phyloP scores from a whole-genome alignment of 2,329 filamentous ascomycete species.

The Calonectria ilicicola region DNA sequence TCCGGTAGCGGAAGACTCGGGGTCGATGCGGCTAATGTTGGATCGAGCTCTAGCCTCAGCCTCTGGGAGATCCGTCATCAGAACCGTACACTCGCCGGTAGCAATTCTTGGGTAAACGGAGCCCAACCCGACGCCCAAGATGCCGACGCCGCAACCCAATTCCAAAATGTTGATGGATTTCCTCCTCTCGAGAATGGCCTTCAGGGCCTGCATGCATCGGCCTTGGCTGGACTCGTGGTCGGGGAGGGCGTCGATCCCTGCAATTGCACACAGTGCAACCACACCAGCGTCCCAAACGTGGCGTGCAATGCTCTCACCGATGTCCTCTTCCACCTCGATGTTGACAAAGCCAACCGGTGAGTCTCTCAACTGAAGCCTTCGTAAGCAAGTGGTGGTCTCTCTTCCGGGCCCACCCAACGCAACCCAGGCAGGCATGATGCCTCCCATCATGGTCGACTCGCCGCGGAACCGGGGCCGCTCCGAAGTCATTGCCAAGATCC shows the following conservation, averaged over 20 bases:
- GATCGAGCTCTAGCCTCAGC: slow-evolving; percentile 61
- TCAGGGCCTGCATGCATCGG: slow-evolving; percentile 46
- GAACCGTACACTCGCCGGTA: slow-evolving; percentile 47
- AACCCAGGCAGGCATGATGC: slow-evolving; percentile 59
- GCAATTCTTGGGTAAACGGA: slow-evolving; percentile 46
- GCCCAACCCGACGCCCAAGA: slow-evolving; percentile 64
- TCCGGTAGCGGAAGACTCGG: slow-evolving; percentile 26
- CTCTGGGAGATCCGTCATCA: slow-evolving; percentile 68
- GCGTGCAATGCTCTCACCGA: slow-evolving; percentile 70
- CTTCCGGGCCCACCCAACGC: slow-evolving; percentile 42
- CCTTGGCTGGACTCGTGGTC: slow-evolving; percentile 41
- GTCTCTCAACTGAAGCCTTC: slow-evolving; percentile 45
- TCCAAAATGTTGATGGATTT: slow-evolving; percentile 60
- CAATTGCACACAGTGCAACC: slow-evolving; percentile 53
- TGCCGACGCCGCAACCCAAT: slow-evolving; percentile 68
- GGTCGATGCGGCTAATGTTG: slow-evolving; percentile 57
- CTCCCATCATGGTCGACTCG: slow-evolving; percentile 43
- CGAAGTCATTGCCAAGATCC: slow-evolving; percentile 41
- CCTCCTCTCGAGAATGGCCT: slow-evolving; percentile 41
- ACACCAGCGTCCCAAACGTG: slow-evolving; percentile 71
- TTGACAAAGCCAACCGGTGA: slow-evolving; percentile 34
- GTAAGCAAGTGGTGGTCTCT: slow-evolving; percentile 42
- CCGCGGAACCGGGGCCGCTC: slow-evolving; percentile 33
- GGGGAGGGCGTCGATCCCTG: slow-evolving; percentile 43
- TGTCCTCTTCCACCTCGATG: slow-evolving; percentile 65